Evolutionary conservation across 352 stramenopile genomes (phyloP).

Genomic region (Globisporangium yorkense): DNA sequence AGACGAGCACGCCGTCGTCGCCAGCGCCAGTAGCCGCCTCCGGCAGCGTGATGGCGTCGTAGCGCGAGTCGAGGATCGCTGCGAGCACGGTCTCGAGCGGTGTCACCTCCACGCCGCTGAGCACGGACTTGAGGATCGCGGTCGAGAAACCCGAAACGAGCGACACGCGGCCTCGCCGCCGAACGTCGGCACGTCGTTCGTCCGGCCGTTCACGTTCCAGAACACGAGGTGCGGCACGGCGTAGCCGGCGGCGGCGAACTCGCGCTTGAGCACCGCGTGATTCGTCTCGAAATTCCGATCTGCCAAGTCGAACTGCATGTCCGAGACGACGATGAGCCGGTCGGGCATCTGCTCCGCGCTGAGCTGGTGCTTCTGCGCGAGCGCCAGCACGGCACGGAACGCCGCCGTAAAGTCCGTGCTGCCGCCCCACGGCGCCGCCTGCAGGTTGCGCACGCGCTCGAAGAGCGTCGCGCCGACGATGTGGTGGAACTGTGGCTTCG

Average conservation of each 20-base stretch:
- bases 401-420: slow-evolving; percentile 62
- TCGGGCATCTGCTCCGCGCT: slow-evolving; percentile 40
- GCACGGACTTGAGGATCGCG: slow-evolving; percentile 32
- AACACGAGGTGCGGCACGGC: slow-evolving; percentile 58
- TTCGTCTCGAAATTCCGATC: slow-evolving; percentile 35
- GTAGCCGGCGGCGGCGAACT: slow-evolving; percentile 31
- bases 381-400: slow-evolving; percentile 46
- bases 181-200: slow-evolving; percentile 25
- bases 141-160: slow-evolving; percentile 51
- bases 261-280: slow-evolving; percentile 29
- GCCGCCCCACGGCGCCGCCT: slow-evolving; percentile 29
- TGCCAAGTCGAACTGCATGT: slow-evolving; percentile 59
- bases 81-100: slow-evolving; percentile 16
- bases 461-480: slow-evolving; percentile 26
- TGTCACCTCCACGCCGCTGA: slow-evolving; percentile 9
- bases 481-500: slow-evolving; percentile 28
- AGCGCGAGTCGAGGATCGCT: slow-evolving; percentile 24
- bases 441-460: slow-evolving; percentile 20
- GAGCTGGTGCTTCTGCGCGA: slow-evolving; percentile 30
- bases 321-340: slow-evolving; percentile 69
- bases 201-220: slow-evolving; percentile 60
- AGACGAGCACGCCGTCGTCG: slow-evolving; percentile 12
- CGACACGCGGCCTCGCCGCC: slow-evolving; percentile 32
- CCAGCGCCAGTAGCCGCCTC: not conserved
- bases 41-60: slow-evolving; percentile 39